Conservation (phyloP, 2,329 filamentous ascomycete genomes). For the Aureobasidium zeae region DNA sequence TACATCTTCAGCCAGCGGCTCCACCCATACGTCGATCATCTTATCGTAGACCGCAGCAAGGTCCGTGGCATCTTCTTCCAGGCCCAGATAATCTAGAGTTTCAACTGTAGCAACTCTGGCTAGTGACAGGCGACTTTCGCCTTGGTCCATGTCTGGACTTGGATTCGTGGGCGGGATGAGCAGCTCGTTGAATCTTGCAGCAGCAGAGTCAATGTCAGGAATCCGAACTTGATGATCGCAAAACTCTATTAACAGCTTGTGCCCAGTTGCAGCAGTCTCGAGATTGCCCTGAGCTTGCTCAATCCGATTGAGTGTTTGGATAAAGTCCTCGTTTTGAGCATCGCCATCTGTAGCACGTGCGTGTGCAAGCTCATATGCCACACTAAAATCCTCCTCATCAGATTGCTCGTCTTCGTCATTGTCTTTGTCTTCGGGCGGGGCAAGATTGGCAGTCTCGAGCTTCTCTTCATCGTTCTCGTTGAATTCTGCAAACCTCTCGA, state of each 20-base stretch:
- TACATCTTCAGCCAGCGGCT: slow-evolving; percentile 20
- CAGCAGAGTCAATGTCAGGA: slow-evolving; percentile 18
- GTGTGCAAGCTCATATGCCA: slow-evolving; percentile 15
- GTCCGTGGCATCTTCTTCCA: not conserved
- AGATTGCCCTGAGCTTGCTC: not conserved
- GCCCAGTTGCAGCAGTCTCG: not conserved
- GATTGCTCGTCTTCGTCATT: too few relatives aligned
- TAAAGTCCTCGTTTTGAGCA: slow-evolving; percentile 3
- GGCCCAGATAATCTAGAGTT: too few relatives aligned
- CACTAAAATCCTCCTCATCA: too few relatives aligned
- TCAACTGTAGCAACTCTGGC: slow-evolving; percentile 8
- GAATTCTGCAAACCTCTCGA: slow-evolving; percentile 2
- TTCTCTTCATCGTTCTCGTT: too few relatives aligned
- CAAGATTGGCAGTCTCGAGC: too few relatives aligned
- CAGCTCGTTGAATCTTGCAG: slow-evolving; percentile 16
- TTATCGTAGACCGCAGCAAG: slow-evolving; percentile 19
- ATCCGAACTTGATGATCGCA: slow-evolving; percentile 15
- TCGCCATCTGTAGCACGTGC: not conserved
- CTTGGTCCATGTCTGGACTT: not conserved
- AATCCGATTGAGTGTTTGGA: not conserved
- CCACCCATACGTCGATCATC: slow-evolving; percentile 23
- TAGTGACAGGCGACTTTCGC: slow-evolving; percentile 4
- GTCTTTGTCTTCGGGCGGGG: too few relatives aligned
- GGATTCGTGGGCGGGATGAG: not conserved
- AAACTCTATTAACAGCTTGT: slow-evolving; percentile 8